These are phyloP conservation scores for Exophiala xenobiotica DNA, from an alignment of 2,329 filamentous ascomycete genomes.

Conservation along the genomic window DNA sequence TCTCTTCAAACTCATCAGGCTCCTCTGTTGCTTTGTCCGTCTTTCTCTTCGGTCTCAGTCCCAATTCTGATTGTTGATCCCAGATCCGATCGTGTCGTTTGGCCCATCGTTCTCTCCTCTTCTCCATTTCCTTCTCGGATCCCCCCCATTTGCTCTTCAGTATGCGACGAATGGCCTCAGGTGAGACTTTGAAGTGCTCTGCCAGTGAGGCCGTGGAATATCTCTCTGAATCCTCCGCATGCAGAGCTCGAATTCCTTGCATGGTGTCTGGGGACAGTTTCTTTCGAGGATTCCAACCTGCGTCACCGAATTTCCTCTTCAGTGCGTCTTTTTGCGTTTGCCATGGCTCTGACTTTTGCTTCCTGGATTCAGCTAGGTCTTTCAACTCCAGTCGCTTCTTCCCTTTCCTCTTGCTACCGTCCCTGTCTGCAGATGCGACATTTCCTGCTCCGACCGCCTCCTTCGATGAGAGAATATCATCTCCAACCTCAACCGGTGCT, in stretches of 20 bases:
- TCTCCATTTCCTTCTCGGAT: conserved; percentile 39
- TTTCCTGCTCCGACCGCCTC: background rate
- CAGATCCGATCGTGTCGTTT: conserved; percentile 47
- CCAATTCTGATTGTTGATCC: conserved; percentile 48
- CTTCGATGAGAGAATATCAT: background rate
- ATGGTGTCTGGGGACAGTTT: conserved; percentile 88
- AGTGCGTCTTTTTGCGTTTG: conserved; percentile 71
- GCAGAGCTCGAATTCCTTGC: conserved; percentile 81
- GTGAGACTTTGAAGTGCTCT: conserved; percentile 77
- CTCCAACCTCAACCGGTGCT: background rate
- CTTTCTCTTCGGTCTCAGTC: conserved; percentile 57
- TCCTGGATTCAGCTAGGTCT: conserved; percentile 8
- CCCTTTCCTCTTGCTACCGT: background rate
- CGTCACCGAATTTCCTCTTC: conserved; percentile 73
- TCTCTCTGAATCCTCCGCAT: conserved; percentile 70
- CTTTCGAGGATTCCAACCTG: conserved; percentile 77
- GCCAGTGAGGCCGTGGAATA: conserved; percentile 76
- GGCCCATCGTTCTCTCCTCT: conserved; percentile 46
- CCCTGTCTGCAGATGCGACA: background rate
- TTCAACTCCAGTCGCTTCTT: conserved; percentile 12
- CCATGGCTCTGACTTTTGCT: conserved; percentile 58
- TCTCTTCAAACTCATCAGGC: conserved; percentile 29
- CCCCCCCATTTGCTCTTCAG: conserved; percentile 59
- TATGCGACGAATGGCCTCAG: conserved; percentile 84
- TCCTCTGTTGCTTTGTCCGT: conserved; percentile 27